Base-by-base conservation (phyloP, 805 yeast species). In the Saccharomycopsis lassenensis region DNA sequence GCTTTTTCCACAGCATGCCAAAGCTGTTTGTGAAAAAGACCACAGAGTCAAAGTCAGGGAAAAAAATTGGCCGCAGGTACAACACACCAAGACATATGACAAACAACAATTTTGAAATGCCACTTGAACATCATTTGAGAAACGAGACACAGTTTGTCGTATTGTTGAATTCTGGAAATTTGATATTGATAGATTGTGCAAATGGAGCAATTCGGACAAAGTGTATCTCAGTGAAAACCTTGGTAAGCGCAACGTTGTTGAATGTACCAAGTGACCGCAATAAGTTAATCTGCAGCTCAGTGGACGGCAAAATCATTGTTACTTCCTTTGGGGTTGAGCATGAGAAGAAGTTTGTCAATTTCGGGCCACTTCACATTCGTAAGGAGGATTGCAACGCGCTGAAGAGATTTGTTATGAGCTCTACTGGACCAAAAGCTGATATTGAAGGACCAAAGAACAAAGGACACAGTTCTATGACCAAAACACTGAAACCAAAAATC, bases 221-320 rank as follows among this genome's bases (percentile, higher is more conserved):
- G 5, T 38, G 45, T n/a, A 27, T 66, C 7, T 52, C 61, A 2
- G 36, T 46, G 11, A 42, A 52, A 1, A 51, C 58, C 15, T 49
- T 79, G n/a, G 59, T 62, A 1, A 61, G 73, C 2, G 76, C 77
- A 37, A 68, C 67, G 35, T 69, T 69, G 41, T 52, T 84, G 7
- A 52, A 67, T 2, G 77, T 93, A 0, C 84, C 93, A 4, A 64
- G 91, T 51, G 77, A 82, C 18, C 77, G 73, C 48, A 91, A 82
- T 51, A 62, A 87, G 43, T 57, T 83, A 21, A 73, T 83, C 1
- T 69, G 75, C 39, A 62, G 67, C 31, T 57, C 69, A 3, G 57
- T 56, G 8, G 62, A 62, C 32, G 73, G 71, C 7, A 67, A 67
- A 24, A 47, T 81, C 10, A 57, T 77, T 4, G 74, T 81, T 3